A percentile compares a stretch with the other conserved stretches of the same genome.
Evolutionary conservation across 2,329 filamentous ascomycete genomes (phyloP).

Genomic region (Sclerotinia borealis): DNA sequence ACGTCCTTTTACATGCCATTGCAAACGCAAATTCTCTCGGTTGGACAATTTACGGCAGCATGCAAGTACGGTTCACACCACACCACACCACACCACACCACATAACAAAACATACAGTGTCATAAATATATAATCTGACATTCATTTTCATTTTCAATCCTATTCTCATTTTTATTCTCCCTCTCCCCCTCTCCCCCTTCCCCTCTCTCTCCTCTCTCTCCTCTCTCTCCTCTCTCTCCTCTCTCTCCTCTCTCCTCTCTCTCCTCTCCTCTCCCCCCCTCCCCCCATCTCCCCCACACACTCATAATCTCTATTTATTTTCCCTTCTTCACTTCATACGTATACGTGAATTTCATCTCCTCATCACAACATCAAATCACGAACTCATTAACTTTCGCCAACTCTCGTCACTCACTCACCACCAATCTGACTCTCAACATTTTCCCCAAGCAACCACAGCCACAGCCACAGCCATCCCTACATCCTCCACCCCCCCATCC

Average conservation of each 20-base stretch:
- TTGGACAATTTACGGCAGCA: conserved; percentile 94
- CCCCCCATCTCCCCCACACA: not conserved
- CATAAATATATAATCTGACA: too few relatives aligned
- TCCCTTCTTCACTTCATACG: not conserved
- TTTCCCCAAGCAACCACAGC: too few relatives aligned
- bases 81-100: too few relatives aligned
- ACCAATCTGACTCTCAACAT: not conserved
- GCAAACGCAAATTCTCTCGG: conserved; percentile 83
- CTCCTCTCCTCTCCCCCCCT: not conserved
- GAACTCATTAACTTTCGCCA: not conserved
- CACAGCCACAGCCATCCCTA: too few relatives aligned
- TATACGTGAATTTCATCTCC: not conserved
- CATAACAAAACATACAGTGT: too few relatives aligned
- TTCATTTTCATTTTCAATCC: too few relatives aligned
- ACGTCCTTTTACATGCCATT: conserved; percentile 94
- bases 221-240: too few relatives aligned
- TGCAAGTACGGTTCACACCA: conserved; percentile 96
- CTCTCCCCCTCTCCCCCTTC: too few relatives aligned
- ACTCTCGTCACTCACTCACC: not conserved
- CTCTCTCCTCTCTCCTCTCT: not conserved
- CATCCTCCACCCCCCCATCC: not conserved
- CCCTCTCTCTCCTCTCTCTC: too few relatives aligned
- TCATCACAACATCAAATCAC: not conserved
- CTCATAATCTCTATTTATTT: not conserved
- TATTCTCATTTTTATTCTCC: too few relatives aligned